These are phyloP conservation scores for Debaryomyces maramus DNA, from an alignment of 805 yeast species.

Conservation along the genomic window DNA sequence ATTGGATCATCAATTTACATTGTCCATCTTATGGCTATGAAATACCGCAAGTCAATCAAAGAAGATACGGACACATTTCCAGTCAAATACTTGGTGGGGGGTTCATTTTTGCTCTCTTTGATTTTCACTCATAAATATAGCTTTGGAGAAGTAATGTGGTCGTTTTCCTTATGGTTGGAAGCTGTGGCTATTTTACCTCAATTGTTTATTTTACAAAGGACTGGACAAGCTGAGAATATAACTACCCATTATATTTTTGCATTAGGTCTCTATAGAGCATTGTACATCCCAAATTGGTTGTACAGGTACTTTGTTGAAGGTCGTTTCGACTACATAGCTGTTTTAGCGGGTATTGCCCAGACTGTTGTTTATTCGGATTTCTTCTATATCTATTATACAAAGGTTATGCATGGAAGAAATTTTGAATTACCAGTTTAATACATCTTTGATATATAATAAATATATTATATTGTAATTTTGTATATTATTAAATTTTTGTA, in stretches of 20 bases:
- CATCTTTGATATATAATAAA: background rate
- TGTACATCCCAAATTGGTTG: conserved; percentile 93
- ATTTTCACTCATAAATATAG: conserved; percentile 68
- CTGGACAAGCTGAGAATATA: conserved; percentile 84
- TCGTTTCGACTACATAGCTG: conserved; percentile 65
- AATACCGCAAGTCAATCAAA: conserved; percentile 59
- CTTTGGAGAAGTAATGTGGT: conserved; percentile 70
- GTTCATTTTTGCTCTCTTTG: conserved; percentile 53
- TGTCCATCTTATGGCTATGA: conserved; percentile 64
- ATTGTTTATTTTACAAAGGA: conserved; percentile 81
- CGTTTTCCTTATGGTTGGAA: conserved; percentile 91
- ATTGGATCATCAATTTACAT: conserved; percentile 74
- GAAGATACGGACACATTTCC: conserved; percentile 72
- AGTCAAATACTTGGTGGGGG: conserved; percentile 65
- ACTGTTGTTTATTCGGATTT: conserved; percentile 90
- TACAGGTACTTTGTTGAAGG: conserved; percentile 74
- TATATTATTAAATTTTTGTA: background rate
- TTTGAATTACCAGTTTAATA: conserved; percentile 64
- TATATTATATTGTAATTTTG: background rate
- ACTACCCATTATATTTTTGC: conserved; percentile 94
- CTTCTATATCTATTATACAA: conserved; percentile 83
- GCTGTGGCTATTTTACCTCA: conserved; percentile 92
- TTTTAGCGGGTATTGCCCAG: conserved; percentile 81
- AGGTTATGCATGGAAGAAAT: conserved; percentile 75
- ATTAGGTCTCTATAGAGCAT: conserved; percentile 82